Evolutionary conservation across 192 early-diverging fungal genomes (phyloP).

Genomic region (Coemansia aciculifera): DNA sequence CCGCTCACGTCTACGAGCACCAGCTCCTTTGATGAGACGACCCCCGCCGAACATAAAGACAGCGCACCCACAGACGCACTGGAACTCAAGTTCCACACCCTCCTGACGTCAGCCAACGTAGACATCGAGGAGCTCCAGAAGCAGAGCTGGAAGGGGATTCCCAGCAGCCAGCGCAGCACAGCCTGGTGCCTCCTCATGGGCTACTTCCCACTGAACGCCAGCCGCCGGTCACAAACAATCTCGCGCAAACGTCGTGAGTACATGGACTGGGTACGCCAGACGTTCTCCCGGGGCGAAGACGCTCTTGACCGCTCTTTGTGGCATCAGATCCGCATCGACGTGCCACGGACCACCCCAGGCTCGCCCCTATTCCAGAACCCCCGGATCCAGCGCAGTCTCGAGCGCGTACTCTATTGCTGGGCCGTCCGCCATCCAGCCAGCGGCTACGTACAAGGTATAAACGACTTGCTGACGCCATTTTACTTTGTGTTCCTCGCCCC

Average conservation of each 20-base stretch:
- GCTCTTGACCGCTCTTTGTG: conserved; percentile 81
- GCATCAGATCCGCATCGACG: conserved; percentile 98
- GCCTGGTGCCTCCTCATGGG: conserved; percentile 95
- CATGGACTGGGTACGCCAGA: conserved; percentile 77
- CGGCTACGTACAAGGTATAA: conserved; percentile 99
- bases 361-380: conserved; percentile 80
- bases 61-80: background rate
- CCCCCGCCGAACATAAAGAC: background rate
- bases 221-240: conserved; percentile 78
- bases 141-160: conserved; percentile 93
- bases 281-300: conserved; percentile 77
- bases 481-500: conserved; percentile 85
- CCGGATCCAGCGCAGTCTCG: conserved; percentile 83
- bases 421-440: conserved; percentile 97
- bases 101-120: conserved; percentile 63
- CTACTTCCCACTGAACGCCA: conserved; percentile 88
- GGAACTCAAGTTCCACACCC: conserved; percentile 56
- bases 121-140: conserved; percentile 76
- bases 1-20: background rate
- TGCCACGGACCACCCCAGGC: conserved; percentile 86
- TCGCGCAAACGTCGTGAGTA: conserved; percentile 92
- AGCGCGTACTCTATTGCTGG: conserved; percentile 95
- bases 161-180: conserved; percentile 76
- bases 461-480: conserved; percentile 96
- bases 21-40: background rate